These are phyloP conservation scores for Ganoderma sinense DNA, from an alignment of 1,284 basidiomycete genomes.

Conservation along the genomic window DNA sequence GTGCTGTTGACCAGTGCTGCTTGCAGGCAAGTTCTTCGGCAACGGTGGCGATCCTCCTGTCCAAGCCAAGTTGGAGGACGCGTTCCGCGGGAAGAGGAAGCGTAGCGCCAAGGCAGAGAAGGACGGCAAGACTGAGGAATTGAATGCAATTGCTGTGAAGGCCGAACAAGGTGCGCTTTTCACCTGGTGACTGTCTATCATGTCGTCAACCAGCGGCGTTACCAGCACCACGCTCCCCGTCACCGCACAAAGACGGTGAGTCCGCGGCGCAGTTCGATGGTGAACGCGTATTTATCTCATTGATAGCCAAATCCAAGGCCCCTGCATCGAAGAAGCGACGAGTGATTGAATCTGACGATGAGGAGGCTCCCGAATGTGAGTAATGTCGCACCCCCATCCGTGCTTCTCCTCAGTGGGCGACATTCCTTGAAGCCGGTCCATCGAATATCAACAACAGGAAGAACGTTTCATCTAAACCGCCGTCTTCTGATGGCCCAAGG, in stretches of 20 bases:
- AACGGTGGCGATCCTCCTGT: conserved; percentile 71
- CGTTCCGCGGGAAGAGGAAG: conserved; percentile 69
- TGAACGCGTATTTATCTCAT: neutral
- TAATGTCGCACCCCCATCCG: neutral
- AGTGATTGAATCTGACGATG: conserved; percentile 67
- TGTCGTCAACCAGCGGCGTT: conserved; percentile 36
- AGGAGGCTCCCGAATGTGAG: conserved; percentile 30
- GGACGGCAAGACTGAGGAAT: conserved; percentile 34
- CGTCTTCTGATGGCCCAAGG: neutral
- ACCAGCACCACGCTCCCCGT: conserved; percentile 48
- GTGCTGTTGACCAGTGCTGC: neutral
- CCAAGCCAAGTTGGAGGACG: conserved; percentile 73
- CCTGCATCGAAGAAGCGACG: conserved; percentile 37
- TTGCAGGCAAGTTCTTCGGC: conserved; percentile 70
- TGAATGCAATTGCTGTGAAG: conserved; percentile 12
- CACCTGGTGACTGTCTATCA: neutral
- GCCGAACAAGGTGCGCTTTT: conserved; percentile 16
- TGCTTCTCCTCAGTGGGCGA: neutral
- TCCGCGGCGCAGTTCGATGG: neutral
- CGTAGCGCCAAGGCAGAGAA: conserved; percentile 38
- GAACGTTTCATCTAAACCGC: neutral
- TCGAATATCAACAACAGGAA: conserved; percentile 12
- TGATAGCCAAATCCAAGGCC: conserved; percentile 14
- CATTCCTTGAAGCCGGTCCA: conserved; percentile 17
- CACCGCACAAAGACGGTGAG: conserved; percentile 34